Evolutionary conservation across 2,329 filamentous ascomycete genomes (phyloP).

Genomic region (Beauveria sp.): DNA sequence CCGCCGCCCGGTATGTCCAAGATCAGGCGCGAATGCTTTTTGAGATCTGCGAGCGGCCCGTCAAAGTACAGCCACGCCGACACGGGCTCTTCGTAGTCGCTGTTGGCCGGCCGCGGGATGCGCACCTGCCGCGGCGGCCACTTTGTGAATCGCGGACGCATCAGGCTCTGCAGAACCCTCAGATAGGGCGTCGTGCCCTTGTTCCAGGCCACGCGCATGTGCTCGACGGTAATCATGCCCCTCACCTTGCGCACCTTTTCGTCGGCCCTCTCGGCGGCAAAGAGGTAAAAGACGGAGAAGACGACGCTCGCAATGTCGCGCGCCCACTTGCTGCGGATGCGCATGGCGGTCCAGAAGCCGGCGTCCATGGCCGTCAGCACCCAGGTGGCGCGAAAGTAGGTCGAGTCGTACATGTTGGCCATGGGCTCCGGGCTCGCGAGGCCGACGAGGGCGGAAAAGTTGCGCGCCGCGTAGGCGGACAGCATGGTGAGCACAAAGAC

Average conservation of each 20-base stretch:
- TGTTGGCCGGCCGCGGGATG: slow-evolving; percentile 72
- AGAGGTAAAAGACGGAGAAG: slow-evolving; percentile 84
- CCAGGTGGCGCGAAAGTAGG: slow-evolving; percentile 96
- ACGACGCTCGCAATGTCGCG: slow-evolving; percentile 74
- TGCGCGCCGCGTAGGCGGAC: slow-evolving; percentile 83
- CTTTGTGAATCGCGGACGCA: slow-evolving; percentile 71
- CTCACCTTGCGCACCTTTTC: slow-evolving; percentile 93
- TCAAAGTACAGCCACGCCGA: slow-evolving; percentile 92
- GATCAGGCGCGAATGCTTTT: slow-evolving; percentile 68
- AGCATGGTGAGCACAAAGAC: slow-evolving; percentile 79
- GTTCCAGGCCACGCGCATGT: slow-evolving; percentile 89
- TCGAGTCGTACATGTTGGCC: slow-evolving; percentile 84
- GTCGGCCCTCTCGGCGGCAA: slow-evolving; percentile 88
- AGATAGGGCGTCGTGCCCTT: slow-evolving; percentile 88
- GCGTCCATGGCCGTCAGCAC: slow-evolving; percentile 89
- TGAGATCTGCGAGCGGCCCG: slow-evolving; percentile 70
- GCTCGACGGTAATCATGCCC: slow-evolving; percentile 79
- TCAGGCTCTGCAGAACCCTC: slow-evolving; percentile 58
- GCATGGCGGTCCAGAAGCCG: slow-evolving; percentile 98
- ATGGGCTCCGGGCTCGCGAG: slow-evolving; percentile 90
- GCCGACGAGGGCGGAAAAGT: slow-evolving; percentile 87
- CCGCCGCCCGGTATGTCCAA: slow-evolving; percentile 90
- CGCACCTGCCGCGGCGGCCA: slow-evolving; percentile 77
- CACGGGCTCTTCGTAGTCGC: slow-evolving; percentile 76
- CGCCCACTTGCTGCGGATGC: slow-evolving; percentile 68